Evolutionary conservation across 495 filamentous ascomycete genomes (phyloP).

Genomic region (Pyrenula massariospora): DNA sequence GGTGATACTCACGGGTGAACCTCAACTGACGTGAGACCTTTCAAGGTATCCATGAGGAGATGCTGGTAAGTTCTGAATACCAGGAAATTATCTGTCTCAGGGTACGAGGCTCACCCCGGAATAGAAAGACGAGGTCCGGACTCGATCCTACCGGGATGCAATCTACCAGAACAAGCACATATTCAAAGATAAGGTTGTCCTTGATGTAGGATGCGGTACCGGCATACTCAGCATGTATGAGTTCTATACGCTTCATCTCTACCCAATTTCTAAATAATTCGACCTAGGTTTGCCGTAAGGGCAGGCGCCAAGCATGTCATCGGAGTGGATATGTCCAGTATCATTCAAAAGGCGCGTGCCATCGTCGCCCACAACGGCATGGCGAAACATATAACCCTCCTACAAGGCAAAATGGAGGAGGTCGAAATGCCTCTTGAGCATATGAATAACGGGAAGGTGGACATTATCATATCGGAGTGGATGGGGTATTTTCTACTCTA

Average conservation of each 20-base stretch:
- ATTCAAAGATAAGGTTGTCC: slow-evolving; percentile 94
- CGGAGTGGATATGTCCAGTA: slow-evolving; percentile 93
- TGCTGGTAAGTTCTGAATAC: slow-evolving; percentile 75
- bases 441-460: slow-evolving; percentile 49
- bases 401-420: slow-evolving; percentile 96
- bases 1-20: too few relatives aligned
- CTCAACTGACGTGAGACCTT: too few relatives aligned
- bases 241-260: background rate
- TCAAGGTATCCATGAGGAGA: slow-evolving; percentile 90
- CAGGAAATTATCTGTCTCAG: too few relatives aligned
- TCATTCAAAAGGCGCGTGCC: slow-evolving; percentile 87
- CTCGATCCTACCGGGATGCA: slow-evolving; percentile 86
- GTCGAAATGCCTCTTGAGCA: slow-evolving; percentile 65
- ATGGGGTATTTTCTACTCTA: slow-evolving; percentile 99
- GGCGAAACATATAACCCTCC: slow-evolving; percentile 69
- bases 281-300: slow-evolving; percentile 79
- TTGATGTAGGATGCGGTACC: slow-evolving; percentile 96
- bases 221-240: slow-evolving; percentile 74
- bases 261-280: background rate
- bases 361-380: slow-evolving; percentile 84
- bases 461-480: slow-evolving; percentile 99
- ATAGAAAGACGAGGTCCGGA: slow-evolving; percentile 97
- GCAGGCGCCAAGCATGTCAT: slow-evolving; percentile 91
- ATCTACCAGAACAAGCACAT: slow-evolving; percentile 93
- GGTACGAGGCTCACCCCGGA: background rate